A percentile compares a stretch with the other conserved stretches of the same genome.
These are phyloP conservation scores for Sporobolomyces roseus DNA, from an alignment of 768 basidiomycete species.

Conservation along the genomic window DNA sequence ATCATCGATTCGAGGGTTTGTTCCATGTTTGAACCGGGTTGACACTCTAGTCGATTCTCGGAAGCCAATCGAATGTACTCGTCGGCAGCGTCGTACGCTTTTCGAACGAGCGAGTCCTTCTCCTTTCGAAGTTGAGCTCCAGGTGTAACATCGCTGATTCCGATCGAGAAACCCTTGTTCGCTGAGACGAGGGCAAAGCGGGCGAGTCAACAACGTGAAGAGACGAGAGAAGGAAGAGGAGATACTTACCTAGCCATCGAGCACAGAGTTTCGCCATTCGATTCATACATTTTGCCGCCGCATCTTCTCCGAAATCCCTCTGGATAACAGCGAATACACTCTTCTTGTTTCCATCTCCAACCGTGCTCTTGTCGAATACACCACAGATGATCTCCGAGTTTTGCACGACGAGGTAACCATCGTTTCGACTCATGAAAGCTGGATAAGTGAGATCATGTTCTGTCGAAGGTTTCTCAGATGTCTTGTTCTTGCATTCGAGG, in stretches of 20 bases:
- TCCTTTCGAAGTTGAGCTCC: conserved; percentile 72
- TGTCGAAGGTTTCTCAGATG: conserved; percentile 54
- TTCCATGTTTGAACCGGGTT: conserved; percentile 95
- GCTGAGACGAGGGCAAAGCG: conserved; percentile 56
- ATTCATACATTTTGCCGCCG: conserved; percentile 93
- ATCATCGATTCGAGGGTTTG: conserved; percentile 96
- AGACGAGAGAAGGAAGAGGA: background rate
- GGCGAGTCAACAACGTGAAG: conserved; percentile 29
- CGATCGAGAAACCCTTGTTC: conserved; percentile 94
- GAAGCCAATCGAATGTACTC: conserved; percentile 84
- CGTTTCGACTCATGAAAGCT: conserved; percentile 73
- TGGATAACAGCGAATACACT: conserved; percentile 97
- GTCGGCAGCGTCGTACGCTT: conserved; percentile 81
- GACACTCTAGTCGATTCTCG: conserved; percentile 86
- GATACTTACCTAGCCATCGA: conserved; percentile 72
- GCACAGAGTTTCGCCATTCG: conserved; percentile 91
- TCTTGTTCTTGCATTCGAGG: conserved; percentile 92
- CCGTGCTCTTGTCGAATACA: conserved; percentile 96
- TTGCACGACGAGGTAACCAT: conserved; percentile 93
- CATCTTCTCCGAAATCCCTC: conserved; percentile 91
- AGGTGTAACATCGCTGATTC: conserved; percentile 97
- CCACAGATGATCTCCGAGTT: conserved; percentile 99
- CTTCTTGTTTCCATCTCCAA: conserved; percentile 98
- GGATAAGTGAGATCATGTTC: conserved; percentile 54
- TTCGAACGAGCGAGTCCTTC: conserved; percentile 81